A percentile compares a stretch with the other conserved stretches of the same genome.
Evolutionary conservation across 2,329 filamentous ascomycete species (phyloP).

Genomic region (Alternaria hordeiaustralica): DNA sequence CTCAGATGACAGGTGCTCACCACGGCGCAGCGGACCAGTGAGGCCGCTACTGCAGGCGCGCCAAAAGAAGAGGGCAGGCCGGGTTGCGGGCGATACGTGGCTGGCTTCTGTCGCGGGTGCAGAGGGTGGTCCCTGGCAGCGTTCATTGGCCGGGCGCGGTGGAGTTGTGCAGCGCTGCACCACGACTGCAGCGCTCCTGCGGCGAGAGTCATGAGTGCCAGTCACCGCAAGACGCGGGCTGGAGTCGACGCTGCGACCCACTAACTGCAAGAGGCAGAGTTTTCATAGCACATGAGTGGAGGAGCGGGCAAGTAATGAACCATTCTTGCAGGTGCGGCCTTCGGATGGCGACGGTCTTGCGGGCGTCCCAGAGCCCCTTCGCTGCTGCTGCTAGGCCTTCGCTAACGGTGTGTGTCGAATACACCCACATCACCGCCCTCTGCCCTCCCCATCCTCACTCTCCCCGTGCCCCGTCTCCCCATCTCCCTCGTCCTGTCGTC

Average conservation of each 20-base stretch:
- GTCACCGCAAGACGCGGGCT: conserved; percentile 25
- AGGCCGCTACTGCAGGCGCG: conserved; percentile 20
- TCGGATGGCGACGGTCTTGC: conserved; percentile 13
- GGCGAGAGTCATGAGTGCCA: conserved; percentile 31
- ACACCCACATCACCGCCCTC: conserved; percentile 12
- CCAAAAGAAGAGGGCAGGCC: conserved; percentile 15
- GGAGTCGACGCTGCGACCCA: conserved; percentile 18
- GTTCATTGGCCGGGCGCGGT: conserved; percentile 30
- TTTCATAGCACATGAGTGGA: conserved; percentile 28
- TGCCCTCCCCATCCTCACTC: conserved; percentile 8
- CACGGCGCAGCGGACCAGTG: conserved; percentile 18
- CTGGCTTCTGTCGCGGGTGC: conserved; percentile 31
- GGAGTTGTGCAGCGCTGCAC: conserved; percentile 40
- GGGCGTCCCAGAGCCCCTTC: conserved; percentile 1
- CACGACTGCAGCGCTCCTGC: conserved; percentile 21
- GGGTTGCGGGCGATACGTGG: conserved; percentile 31
- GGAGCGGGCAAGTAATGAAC: conserved; percentile 23
- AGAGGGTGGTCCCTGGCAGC: conserved; percentile 30
- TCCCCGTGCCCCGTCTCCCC: conserved; percentile 13
- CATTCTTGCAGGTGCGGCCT: conserved; percentile 21
- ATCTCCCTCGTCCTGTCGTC: conserved; percentile 14
- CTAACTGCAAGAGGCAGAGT: conserved; percentile 31
- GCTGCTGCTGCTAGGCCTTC: conserved; percentile 11
- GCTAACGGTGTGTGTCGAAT: conserved; percentile 10
- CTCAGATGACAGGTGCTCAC: conserved; percentile 8